Evolutionary conservation across 345 rosid genomes (phyloP).

Genomic region (Eutrema japonicum): DNA sequence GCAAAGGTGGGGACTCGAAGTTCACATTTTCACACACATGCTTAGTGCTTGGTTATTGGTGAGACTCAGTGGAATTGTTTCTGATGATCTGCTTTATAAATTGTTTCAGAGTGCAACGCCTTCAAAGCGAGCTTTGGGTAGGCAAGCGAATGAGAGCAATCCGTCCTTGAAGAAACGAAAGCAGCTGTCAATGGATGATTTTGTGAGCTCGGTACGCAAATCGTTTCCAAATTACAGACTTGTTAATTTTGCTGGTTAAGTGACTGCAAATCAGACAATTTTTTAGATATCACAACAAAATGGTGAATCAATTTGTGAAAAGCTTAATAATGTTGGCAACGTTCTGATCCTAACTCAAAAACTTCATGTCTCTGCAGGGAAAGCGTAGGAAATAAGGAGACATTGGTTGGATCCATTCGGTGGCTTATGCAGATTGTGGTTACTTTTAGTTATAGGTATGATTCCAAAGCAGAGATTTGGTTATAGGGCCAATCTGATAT

Average conservation of each 20-base stretch:
- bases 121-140: constrained; percentile 65
- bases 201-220: constrained; percentile 51
- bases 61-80: constrained; percentile 4
- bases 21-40: not conserved
- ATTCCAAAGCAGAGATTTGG: constrained; percentile 19
- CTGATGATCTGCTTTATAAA: not conserved
- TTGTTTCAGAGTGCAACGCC: constrained; percentile 53
- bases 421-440: constrained; percentile 1
- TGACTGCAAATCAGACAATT: not conserved
- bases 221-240: not conserved
- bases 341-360: constrained; percentile 28
- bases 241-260: not conserved
- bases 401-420: not conserved
- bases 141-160: constrained; percentile 74
- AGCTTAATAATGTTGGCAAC: not conserved
- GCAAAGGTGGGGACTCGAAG: constrained; percentile 63
- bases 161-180: constrained; percentile 68
- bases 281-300: not conserved
- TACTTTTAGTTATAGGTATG: not conserved
- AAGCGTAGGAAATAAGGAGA: constrained; percentile 65
- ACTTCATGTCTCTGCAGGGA: constrained; percentile 50
- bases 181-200: constrained; percentile 89
- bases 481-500: not conserved
- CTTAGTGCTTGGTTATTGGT: not conserved
- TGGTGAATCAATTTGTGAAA: not conserved